These are phyloP conservation scores for Rhododendron kiyosumense DNA, from an alignment of 148 eudicot species.

Conservation along the genomic window DNA sequence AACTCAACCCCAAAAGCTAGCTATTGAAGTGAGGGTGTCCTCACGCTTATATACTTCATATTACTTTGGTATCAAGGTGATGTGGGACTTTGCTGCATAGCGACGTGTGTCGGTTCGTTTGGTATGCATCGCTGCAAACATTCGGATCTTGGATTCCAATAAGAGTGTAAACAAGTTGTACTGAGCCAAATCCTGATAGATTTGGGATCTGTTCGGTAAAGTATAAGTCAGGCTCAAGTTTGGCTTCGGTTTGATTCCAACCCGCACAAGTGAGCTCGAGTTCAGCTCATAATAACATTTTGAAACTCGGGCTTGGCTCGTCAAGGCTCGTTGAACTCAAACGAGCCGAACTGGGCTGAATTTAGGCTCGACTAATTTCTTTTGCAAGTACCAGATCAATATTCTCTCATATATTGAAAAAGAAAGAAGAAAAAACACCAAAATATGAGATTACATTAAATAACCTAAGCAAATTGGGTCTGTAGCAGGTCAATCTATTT, in stretches of 20 bases:
- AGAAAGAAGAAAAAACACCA: not conserved
- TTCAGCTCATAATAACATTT: too few relatives aligned
- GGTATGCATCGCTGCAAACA: not conserved
- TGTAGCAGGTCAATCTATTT: too few relatives aligned
- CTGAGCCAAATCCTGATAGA: too few relatives aligned
- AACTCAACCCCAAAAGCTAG: not conserved
- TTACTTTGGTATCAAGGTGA: not conserved
- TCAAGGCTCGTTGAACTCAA: too few relatives aligned
- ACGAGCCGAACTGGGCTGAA: not conserved
- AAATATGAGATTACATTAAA: too few relatives aligned
- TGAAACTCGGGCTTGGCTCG: too few relatives aligned
- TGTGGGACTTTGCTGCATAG: not conserved
- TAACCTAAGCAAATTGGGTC: too few relatives aligned
- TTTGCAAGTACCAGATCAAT: not conserved
- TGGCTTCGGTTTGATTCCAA: too few relatives aligned
- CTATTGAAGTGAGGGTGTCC: not conserved
- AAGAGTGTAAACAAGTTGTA: too few relatives aligned
- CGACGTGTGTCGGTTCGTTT: not conserved
- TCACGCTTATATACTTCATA: not conserved
- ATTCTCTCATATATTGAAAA: not conserved
- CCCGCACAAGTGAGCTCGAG: too few relatives aligned
- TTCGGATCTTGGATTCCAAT: not conserved
- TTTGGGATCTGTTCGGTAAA: not conserved
- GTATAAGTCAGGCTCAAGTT: too few relatives aligned
- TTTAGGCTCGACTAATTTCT: too few relatives aligned